Evolutionary conservation across 2,329 filamentous ascomycete species (phyloP).

Genomic region (Beauveria medogensis): DNA sequence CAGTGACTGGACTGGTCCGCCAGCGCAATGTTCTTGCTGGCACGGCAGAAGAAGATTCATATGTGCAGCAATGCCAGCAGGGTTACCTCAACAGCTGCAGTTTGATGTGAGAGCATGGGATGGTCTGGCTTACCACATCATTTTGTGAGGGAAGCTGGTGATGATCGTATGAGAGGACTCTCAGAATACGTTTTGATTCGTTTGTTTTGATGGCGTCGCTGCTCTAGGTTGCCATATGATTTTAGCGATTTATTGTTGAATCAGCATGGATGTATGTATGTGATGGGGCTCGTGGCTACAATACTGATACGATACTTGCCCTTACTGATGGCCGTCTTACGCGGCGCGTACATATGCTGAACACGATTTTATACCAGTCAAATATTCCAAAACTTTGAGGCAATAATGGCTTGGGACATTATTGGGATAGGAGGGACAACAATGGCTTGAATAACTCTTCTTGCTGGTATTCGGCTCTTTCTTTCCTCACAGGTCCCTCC

Average conservation of each 20-base stretch:
- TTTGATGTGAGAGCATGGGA: conserved; percentile 38
- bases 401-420: background rate
- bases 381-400: no score
- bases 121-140: background rate
- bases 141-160: background rate
- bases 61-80: conserved; percentile 60
- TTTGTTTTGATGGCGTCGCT: background rate
- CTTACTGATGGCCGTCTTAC: background rate
- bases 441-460: no score
- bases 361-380: background rate
- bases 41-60: conserved; percentile 65
- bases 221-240: background rate
- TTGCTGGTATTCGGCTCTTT: no score
- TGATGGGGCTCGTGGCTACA: background rate
- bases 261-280: background rate
- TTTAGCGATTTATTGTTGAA: background rate
- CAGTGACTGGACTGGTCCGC: conserved; percentile 64
- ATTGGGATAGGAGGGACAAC: no score
- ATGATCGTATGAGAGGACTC: background rate
- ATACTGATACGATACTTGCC: background rate
- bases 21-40: conserved; percentile 49
- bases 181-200: background rate
- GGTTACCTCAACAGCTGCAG: conserved; percentile 40
- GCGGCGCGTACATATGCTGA: background rate
- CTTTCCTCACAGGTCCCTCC: no score